Conservation (phyloP, 225 moss, liverwort and hornwort species). For the Thuidium tamariscinum region DNA sequence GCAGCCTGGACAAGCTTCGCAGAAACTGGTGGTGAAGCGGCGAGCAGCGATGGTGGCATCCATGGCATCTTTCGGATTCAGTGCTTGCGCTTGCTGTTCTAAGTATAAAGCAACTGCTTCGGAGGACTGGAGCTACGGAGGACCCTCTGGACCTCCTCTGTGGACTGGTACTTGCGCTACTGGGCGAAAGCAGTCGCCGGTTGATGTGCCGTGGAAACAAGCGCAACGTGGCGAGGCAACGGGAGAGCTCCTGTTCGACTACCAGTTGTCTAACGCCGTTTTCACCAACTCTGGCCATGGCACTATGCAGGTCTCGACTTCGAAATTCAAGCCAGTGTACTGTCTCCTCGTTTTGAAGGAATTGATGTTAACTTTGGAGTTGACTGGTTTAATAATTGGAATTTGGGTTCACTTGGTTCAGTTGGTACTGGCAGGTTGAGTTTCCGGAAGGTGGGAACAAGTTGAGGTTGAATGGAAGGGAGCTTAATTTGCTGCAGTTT, state of each 20-base stretch:
- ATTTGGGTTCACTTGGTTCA: neutral
- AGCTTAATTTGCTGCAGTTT: conserved; percentile 42
- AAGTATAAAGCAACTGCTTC: neutral
- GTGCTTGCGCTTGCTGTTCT: conserved; percentile 17
- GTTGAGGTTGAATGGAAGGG: conserved; percentile 22
- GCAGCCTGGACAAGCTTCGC: neutral
- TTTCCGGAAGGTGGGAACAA: conserved; percentile 22
- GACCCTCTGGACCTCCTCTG: conserved; percentile 14
- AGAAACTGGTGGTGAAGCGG: neutral
- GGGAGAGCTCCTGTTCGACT: conserved; percentile 35
- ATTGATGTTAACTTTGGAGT: too few species aligned
- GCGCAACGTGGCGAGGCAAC: neutral
- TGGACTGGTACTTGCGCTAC: conserved; percentile 46
- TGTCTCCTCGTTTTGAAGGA: neutral
- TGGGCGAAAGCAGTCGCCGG: conserved; percentile 40
- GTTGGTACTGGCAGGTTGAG: conserved; percentile 14
- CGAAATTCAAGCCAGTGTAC: neutral
- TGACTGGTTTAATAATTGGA: neutral
- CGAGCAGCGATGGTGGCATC: neutral
- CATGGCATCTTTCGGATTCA: neutral
- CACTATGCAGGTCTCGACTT: conserved; percentile 42
- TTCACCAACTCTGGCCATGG: conserved; percentile 53
- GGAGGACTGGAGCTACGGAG: conserved; percentile 48
- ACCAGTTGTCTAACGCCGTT: conserved; percentile 1
- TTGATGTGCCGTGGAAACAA: conserved; percentile 22